Evolutionary conservation across 139 green algal species (phyloP).

Genomic region (Ettlia oleoabundans): DNA sequence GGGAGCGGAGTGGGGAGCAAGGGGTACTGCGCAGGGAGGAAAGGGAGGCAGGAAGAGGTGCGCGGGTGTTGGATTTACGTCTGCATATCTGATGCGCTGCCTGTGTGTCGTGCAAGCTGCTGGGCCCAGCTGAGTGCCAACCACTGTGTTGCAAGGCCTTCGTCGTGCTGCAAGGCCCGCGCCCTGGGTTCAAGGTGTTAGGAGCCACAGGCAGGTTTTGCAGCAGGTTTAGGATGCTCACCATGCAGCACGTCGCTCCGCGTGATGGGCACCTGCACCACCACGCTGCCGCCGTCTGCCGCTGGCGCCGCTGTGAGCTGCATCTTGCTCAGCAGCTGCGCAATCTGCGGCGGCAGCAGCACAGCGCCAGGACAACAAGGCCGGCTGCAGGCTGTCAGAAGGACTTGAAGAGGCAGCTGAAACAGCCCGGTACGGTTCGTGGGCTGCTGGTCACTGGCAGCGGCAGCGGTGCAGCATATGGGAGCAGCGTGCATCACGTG

Average conservation of each 20-base stretch:
- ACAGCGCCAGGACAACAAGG: not conserved
- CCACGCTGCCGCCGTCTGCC: constrained; percentile 26
- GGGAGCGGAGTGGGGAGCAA: not conserved
- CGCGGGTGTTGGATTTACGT: not conserved
- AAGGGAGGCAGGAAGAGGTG: not conserved
- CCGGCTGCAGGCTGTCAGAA: not conserved
- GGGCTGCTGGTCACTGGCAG: no score
- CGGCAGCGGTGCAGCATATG: no score
- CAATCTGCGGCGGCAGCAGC: constrained; percentile 47
- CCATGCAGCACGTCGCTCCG: constrained; percentile 92
- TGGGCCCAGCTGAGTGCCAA: no score
- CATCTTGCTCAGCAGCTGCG: constrained; percentile 86
- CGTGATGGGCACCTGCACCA: constrained; percentile 81
- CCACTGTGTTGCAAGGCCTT: no score
- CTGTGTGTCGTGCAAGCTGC: no score
- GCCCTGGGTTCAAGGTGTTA: no score
- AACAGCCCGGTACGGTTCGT: no score
- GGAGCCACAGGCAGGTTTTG: no score
- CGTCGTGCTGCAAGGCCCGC: no score
- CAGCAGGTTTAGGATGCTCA: not conserved
- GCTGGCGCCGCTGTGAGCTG: constrained; percentile 66
- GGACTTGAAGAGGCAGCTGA: not conserved
- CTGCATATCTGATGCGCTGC: no score
- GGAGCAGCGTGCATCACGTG: no score
- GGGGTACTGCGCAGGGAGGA: not conserved